These are phyloP conservation scores for Ascochyta rabiei DNA, from an alignment of 2,329 filamentous ascomycete genomes.

Conservation along the genomic window DNA sequence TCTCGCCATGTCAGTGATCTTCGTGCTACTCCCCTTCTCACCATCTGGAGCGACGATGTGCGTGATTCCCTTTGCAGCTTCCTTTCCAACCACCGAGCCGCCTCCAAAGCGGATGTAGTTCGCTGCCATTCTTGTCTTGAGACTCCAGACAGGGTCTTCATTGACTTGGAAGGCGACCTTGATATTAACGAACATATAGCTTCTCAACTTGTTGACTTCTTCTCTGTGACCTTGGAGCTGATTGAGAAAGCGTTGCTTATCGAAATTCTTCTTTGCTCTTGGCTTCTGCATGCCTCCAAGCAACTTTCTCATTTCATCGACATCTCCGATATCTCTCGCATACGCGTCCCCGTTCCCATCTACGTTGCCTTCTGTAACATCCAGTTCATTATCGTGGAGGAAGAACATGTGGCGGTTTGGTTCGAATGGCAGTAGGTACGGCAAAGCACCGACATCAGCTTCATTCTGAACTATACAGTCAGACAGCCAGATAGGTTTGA, in stretches of 20 bases:
- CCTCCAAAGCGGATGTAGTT: slow-evolving; percentile 73
- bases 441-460: slow-evolving; percentile 58
- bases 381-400: slow-evolving; percentile 62
- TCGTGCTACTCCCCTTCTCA: slow-evolving; percentile 50
- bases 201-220: slow-evolving; percentile 33
- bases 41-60: slow-evolving; percentile 69
- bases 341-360: slow-evolving; percentile 87
- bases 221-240: slow-evolving; percentile 39
- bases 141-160: slow-evolving; percentile 19
- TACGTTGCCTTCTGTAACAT: slow-evolving; percentile 65
- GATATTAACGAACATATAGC: slow-evolving; percentile 40
- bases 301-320: slow-evolving; percentile 64
- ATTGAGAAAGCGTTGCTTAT: slow-evolving; percentile 27
- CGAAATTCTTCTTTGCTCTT: slow-evolving; percentile 24
- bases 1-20: slow-evolving; percentile 62
- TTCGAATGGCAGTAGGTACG: slow-evolving; percentile 69
- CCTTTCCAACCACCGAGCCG: slow-evolving; percentile 61
- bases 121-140: slow-evolving; percentile 53
- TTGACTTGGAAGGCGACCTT: slow-evolving; percentile 25
- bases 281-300: slow-evolving; percentile 46
- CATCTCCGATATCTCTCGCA: slow-evolving; percentile 66
- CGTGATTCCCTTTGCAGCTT: slow-evolving; percentile 65
- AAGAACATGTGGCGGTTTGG: slow-evolving; percentile 74
- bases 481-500: slow-evolving; percentile 80
- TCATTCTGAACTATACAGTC: slow-evolving; percentile 75